A percentile compares a stretch with the other conserved stretches of the same genome.
Conservation (phyloP, 2,329 filamentous ascomycete genomes). For the Fusarium sp. region DNA sequence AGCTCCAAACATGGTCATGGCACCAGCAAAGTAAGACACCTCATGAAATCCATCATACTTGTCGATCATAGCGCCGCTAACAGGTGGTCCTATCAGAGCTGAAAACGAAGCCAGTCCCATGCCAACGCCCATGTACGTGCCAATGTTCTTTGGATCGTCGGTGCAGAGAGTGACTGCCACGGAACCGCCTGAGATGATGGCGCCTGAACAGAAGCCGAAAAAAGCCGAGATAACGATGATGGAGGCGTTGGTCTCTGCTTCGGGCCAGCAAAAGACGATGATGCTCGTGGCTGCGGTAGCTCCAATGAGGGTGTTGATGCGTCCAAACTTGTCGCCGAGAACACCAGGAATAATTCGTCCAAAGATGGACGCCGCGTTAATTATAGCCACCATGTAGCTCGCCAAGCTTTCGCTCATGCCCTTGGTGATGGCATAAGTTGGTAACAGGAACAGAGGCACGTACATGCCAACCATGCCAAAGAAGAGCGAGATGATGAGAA, state of each 20-base stretch:
- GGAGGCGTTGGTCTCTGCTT: slow-evolving; percentile 44
- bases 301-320: slow-evolving; percentile 60
- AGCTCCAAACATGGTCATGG: slow-evolving; percentile 37
- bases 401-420: slow-evolving; percentile 67
- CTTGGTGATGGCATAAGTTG: slow-evolving; percentile 66
- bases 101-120: slow-evolving; percentile 57
- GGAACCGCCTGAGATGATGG: slow-evolving; percentile 57
- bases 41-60: slow-evolving; percentile 47
- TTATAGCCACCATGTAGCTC: slow-evolving; percentile 74
- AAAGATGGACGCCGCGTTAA: slow-evolving; percentile 71
- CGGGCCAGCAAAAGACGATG: slow-evolving; percentile 47
- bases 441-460: slow-evolving; percentile 48
- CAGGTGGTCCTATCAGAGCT: slow-evolving; percentile 54
- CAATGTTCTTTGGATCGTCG: slow-evolving; percentile 51
- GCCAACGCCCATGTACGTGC: slow-evolving; percentile 66
- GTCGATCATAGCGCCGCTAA: slow-evolving; percentile 51
- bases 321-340: slow-evolving; percentile 67
- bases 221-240: slow-evolving; percentile 51
- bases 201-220: slow-evolving; percentile 55
- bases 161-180: slow-evolving; percentile 54
- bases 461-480: slow-evolving; percentile 50
- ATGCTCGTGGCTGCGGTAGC: slow-evolving; percentile 13
- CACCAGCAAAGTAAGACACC: slow-evolving; percentile 37
- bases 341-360: slow-evolving; percentile 70
- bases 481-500: slow-evolving; percentile 46